phyloP scores from a whole-genome alignment of 2,329 filamentous ascomycete genomes.

The Diaporthe nobilis region DNA sequence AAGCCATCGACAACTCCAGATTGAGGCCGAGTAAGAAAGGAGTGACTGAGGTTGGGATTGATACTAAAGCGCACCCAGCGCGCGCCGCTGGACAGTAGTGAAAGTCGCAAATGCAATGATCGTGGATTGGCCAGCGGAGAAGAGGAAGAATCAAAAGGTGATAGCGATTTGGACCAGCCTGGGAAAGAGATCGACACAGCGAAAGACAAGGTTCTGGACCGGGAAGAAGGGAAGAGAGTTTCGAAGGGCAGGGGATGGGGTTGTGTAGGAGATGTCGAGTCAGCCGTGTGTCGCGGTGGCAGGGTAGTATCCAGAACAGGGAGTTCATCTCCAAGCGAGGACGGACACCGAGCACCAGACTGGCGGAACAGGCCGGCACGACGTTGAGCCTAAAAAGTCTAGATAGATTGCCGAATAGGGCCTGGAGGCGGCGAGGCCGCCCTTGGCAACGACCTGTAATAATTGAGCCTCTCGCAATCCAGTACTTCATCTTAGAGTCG shows the following conservation, averaged over 20 bases:
- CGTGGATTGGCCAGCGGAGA: neutral
- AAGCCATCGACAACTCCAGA: constrained; percentile 8
- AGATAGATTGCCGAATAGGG: constrained; percentile 16
- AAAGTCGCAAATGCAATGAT: constrained; percentile 2
- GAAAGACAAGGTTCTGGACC: constrained; percentile 26
- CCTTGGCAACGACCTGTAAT: constrained; percentile 12
- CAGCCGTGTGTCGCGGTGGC: constrained; percentile 26
- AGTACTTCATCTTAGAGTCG: neutral
- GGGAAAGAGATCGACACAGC: constrained; percentile 30
- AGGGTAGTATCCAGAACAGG: constrained; percentile 10
- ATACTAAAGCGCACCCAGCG: constrained; percentile 32
- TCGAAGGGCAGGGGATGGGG: constrained; percentile 16
- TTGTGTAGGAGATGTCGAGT: constrained; percentile 30
- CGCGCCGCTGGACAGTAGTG: constrained; percentile 9
- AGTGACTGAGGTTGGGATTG: constrained; percentile 26
- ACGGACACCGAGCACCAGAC: constrained; percentile 8
- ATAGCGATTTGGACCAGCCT: constrained; percentile 6
- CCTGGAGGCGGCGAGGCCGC: constrained; percentile 22
- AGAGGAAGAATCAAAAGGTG: constrained; percentile 20
- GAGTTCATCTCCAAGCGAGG: constrained; percentile 29
- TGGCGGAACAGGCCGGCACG: constrained; percentile 28
- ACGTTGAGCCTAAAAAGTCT: constrained; percentile 25
- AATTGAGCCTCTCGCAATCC: neutral
- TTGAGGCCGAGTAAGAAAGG: constrained; percentile 10
- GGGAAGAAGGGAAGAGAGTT: constrained; percentile 15